These are phyloP conservation scores for Quillaja saponaria DNA, from an alignment of 306 rosid species.

Conservation along the genomic window DNA sequence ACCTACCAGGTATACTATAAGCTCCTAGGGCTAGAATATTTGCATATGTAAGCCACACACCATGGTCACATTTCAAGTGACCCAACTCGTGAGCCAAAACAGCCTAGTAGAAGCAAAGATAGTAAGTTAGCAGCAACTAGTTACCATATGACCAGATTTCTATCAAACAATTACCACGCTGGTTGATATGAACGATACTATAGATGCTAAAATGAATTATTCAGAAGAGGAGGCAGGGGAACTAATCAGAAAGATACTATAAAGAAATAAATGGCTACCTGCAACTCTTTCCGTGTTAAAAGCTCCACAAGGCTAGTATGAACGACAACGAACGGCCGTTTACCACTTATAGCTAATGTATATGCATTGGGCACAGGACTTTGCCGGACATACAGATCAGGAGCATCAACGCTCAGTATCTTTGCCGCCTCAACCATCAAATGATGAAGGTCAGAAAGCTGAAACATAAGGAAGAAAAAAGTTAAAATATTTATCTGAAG, in stretches of 20 bases:
- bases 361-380: slow-evolving; percentile 98
- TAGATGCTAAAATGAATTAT: slow-evolving; percentile 2
- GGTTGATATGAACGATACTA: background rate
- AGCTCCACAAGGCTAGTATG: slow-evolving; percentile 99
- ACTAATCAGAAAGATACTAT: slow-evolving; percentile 20
- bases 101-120: slow-evolving; percentile 53
- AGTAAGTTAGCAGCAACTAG: slow-evolving; percentile 29
- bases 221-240: too few species aligned
- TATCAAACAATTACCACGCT: slow-evolving; percentile 4
- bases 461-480: slow-evolving; percentile 32
- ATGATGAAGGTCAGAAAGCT: slow-evolving; percentile 79
- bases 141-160: slow-evolving; percentile 12
- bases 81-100: slow-evolving; percentile 99
- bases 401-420: slow-evolving; percentile 72
- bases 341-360: slow-evolving; percentile 89
- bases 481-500: slow-evolving; percentile 9
- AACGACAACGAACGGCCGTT: slow-evolving; percentile 85
- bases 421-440: slow-evolving; percentile 84
- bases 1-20: slow-evolving; percentile 78
- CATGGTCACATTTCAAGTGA: slow-evolving; percentile 96
- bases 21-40: slow-evolving; percentile 97
- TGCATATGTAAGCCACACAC: slow-evolving; percentile 95
- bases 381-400: slow-evolving; percentile 92
- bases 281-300: slow-evolving; percentile 76
- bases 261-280: slow-evolving; percentile 48